Evolutionary conservation across 352 stramenopile species (phyloP).

Genomic region (Globisporangium megalacanthum): DNA sequence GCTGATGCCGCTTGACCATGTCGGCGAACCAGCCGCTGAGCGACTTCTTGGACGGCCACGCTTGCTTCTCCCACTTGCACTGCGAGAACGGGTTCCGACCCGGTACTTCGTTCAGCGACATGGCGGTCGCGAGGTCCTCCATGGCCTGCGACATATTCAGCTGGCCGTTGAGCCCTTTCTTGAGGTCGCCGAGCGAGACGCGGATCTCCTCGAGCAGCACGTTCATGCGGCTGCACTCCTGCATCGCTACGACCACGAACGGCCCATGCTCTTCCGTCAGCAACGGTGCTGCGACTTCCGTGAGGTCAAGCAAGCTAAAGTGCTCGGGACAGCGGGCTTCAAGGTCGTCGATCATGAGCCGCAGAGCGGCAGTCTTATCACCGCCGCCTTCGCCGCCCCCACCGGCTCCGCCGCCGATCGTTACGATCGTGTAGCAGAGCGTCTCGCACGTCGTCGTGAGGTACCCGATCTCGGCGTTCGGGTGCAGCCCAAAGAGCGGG

Average conservation of each 20-base stretch:
- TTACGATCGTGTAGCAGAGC: conserved; percentile 93
- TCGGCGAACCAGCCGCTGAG: conserved; percentile 90
- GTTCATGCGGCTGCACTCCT: conserved; percentile 96
- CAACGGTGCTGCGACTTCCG: conserved; percentile 82
- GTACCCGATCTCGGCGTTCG: conserved; percentile 95
- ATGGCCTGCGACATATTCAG: conserved; percentile 95
- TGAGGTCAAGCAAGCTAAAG: conserved; percentile 92
- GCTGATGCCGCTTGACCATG: conserved; percentile 90
- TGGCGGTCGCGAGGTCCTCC: conserved; percentile 91
- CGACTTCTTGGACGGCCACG: conserved; percentile 94
- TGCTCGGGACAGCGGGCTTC: conserved; percentile 85
- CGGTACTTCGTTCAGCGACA: conserved; percentile 92
- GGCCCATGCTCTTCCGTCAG: conserved; percentile 86
- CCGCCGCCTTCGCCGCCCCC: conserved; percentile 56
- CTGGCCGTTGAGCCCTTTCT: conserved; percentile 95
- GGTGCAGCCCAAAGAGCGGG: conserved; percentile 92
- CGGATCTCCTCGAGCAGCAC: conserved; percentile 89
- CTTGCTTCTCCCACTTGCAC: conserved; percentile 94
- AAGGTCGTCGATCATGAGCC: conserved; percentile 88
- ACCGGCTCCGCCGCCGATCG: conserved; percentile 73
- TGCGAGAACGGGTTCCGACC: conserved; percentile 94
- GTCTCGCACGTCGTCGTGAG: conserved; percentile 90
- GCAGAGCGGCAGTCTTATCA: conserved; percentile 74
- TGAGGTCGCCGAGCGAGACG: conserved; percentile 88
- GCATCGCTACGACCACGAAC: conserved; percentile 93